Base-by-base conservation (phyloP, 148 eudicot species). In the Heliosperma pusillum region DNA sequence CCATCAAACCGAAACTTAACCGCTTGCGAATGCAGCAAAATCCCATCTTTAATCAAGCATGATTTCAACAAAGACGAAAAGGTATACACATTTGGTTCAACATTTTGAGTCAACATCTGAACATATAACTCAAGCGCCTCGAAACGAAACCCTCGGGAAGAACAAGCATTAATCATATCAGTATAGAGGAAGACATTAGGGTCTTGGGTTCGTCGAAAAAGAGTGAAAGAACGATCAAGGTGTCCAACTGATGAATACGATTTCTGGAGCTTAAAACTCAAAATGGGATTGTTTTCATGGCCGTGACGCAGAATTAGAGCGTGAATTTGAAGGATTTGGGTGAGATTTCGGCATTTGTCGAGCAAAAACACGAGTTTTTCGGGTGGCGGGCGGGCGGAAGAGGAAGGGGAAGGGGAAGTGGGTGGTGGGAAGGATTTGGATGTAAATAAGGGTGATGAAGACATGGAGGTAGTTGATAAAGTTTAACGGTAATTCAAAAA, bases 251-350 rank as follows among this genome's bases (percentile, higher is more conserved):
- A 81, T 70, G 90, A 78, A 78, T 91, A 93, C 0, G 89, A 81
- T 55, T 88, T 89, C 69, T 89, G 98, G 74, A 93, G 93, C 88
- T 91, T 93, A 83, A 93, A 89, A 67, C 79, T 87, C 62, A 93
- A 62, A 65, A 81, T 76, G 52, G 88, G 83, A 75, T 88, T 76
- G 81, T 50, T 33, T 52, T 89, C 86, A n/a, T 88, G 86, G 57
- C 88, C 87, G 22, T 79, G 90, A 27, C 97, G 89, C 77, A 91
- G 69, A 22, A 91, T 70, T 25, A 80, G 86, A n/a, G 89, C 89
- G 66, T 92, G 97, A 78, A 92, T 80, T 87, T 89, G 93, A 74
- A 60, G 87, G 24, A 88, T 74, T 5, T 87, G 85, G 29, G 62
- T 19, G 69, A 74, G 70, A 33, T 78, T 65, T 76, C 80, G 88